These are phyloP conservation scores for Malus asiatica DNA, from an alignment of 306 rosid genomes.

Conservation along the genomic window DNA sequence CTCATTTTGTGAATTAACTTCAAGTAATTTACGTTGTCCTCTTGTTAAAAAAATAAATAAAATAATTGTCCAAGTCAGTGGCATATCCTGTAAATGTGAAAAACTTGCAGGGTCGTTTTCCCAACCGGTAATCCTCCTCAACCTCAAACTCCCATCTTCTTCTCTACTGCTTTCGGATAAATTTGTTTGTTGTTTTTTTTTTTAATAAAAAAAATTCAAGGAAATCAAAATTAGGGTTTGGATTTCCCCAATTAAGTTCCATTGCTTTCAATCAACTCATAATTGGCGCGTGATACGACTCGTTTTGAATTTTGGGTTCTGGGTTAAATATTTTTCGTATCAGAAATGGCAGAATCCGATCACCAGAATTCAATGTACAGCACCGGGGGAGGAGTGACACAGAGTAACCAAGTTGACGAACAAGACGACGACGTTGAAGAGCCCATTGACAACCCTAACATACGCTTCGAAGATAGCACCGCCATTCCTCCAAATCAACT, in stretches of 20 bases:
- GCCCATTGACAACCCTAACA: constrained; percentile 43
- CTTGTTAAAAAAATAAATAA: too few species aligned
- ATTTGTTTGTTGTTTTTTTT: neutral
- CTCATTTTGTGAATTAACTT: too few species aligned
- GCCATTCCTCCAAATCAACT: constrained; percentile 9
- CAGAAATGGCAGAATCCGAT: constrained; percentile 28
- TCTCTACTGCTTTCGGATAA: too few species aligned
- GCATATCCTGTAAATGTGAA: constrained; percentile 1
- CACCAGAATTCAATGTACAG: constrained; percentile 28
- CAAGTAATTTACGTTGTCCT: neutral
- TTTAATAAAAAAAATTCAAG: too few species aligned
- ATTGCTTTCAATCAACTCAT: neutral
- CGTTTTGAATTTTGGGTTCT: neutral
- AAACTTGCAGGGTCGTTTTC: neutral
- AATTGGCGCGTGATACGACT: neutral
- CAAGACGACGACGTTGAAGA: constrained; percentile 45
- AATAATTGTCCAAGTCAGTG: neutral
- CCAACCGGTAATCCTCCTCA: neutral
- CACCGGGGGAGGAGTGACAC: constrained; percentile 15
- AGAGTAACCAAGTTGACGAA: constrained; percentile 28
- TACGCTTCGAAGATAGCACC: constrained; percentile 34
- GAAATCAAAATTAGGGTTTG: neutral
- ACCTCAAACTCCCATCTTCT: neutral
- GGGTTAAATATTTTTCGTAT: neutral
- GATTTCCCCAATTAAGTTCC: neutral